These are phyloP conservation scores for Juncus inflexus DNA, from an alignment of 176 grass and related monocot genomes.

Conservation along the genomic window DNA sequence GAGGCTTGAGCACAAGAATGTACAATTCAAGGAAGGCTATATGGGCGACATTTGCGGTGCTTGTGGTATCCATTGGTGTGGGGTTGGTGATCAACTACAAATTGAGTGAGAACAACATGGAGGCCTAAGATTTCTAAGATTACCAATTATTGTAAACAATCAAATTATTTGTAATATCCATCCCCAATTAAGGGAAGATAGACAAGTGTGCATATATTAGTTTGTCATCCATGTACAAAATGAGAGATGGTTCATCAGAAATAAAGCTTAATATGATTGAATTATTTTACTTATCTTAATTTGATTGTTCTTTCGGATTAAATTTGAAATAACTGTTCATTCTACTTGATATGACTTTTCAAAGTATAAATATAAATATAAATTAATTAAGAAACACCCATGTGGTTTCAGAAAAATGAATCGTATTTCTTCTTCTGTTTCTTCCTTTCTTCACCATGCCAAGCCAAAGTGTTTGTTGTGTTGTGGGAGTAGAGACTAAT, in stretches of 20 bases:
- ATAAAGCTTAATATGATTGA: too few species aligned
- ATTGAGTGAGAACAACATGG: background rate
- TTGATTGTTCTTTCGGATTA: too few species aligned
- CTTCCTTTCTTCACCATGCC: too few species aligned
- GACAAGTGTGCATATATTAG: background rate
- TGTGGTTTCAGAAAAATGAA: too few species aligned
- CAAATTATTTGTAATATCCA: background rate
- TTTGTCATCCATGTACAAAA: constrained; percentile 8
- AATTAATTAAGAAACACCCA: too few species aligned
- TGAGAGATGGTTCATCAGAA: background rate
- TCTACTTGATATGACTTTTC: too few species aligned
- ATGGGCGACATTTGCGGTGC: constrained; percentile 13
- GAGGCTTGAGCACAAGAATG: background rate
- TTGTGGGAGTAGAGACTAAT: too few species aligned
- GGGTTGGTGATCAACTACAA: constrained; percentile 19
- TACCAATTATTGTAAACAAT: background rate
- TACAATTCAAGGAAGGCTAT: constrained; percentile 15
- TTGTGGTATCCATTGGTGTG: constrained; percentile 25
- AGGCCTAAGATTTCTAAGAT: background rate
- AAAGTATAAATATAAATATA: too few species aligned
- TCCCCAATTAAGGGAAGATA: background rate
- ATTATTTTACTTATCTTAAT: too few species aligned
- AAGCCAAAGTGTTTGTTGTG: too few species aligned
- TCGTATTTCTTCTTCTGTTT: too few species aligned
- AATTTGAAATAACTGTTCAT: too few species aligned